A percentile compares a stretch with the other conserved stretches of the same genome.
phyloP scores from a whole-genome alignment of 2,329 filamentous ascomycete species.

The Sphaceloma murrayae region DNA sequence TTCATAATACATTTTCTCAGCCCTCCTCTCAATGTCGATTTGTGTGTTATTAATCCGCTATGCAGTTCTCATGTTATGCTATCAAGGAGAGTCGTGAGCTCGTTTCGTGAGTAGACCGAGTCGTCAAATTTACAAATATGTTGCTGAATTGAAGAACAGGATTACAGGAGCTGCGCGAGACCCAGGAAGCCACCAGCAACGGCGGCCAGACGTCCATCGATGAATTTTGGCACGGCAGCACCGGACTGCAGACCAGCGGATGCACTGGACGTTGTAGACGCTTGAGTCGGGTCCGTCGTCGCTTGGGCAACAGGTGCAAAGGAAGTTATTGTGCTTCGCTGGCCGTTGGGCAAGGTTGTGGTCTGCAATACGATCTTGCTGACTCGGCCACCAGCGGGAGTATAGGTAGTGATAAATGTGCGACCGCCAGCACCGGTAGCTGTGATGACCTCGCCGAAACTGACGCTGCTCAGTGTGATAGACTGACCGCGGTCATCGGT shows the following conservation, averaged over 20 bases:
- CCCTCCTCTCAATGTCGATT: neutral
- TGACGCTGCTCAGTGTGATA: constrained; percentile 29
- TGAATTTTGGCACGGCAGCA: constrained; percentile 24
- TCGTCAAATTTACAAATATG: constrained; percentile 16
- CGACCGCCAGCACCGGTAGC: constrained; percentile 33
- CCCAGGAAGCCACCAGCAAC: constrained; percentile 29
- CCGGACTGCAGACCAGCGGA: constrained; percentile 33
- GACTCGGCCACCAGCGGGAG: constrained; percentile 35
- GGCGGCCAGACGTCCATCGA: constrained; percentile 24
- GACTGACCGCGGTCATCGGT: constrained; percentile 34
- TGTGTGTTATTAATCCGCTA: constrained; percentile 16
- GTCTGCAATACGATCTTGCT: constrained; percentile 33
- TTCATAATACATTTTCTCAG: constrained; percentile 14
- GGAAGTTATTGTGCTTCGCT: constrained; percentile 35
- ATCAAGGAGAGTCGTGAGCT: constrained; percentile 21
- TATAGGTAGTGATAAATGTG: constrained; percentile 40
- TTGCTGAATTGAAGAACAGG: no score
- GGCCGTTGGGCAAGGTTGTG: constrained; percentile 28
- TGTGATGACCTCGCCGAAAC: constrained; percentile 35
- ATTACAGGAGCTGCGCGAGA: constrained; percentile 29
- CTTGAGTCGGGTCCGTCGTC: constrained; percentile 16
- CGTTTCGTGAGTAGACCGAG: constrained; percentile 13
- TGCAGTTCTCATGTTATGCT: constrained; percentile 17
- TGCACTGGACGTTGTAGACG: constrained; percentile 18
- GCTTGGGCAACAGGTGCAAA: constrained; percentile 34